Base-by-base conservation (phyloP, 768 basidiomycete species). In the Agaricus subrufescens region DNA sequence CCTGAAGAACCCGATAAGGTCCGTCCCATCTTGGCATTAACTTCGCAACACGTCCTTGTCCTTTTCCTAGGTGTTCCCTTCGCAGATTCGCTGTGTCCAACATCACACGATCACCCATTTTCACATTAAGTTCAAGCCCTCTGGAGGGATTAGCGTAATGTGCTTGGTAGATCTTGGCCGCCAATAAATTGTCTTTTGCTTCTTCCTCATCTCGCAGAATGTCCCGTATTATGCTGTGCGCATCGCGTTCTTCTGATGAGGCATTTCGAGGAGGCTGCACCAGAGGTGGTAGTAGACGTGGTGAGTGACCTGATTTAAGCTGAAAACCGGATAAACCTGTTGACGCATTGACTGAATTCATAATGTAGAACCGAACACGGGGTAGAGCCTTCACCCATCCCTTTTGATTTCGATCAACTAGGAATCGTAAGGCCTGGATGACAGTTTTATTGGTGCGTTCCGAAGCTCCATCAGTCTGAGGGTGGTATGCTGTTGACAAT, bases 261-360 rank as follows among this genome's bases (percentile, higher is more conserved):
- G 5, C 68, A 52, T 52, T 67, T 59, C 11, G 26, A 1, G 44
- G 23, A 15, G 30, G 26, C n/a, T 27, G 29, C 50, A 59, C 25
- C 3, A 64, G 42, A 1, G 66, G 61, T 3, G 66, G 65, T 15
- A 70, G 48, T 4, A 71, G 0, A 0, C 60, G 52, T 0, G 66
- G 69, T 1, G 63, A 62, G 6, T 44, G 50, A 0, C 68, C 62
- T 14, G 57, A 19, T 11, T 59, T 55, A 0, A 72, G 57, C 25
- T 72, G 68, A 49, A 72, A 75, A 0, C 54, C 56, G 0, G 66
- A 64, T 51, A 68, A 67, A 0, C 67, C 65, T 0, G 69, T 72
- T 0, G 65, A 66, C 0, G 57, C 27, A 44, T 72, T 72, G 0
- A 68, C 58, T 0, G 65, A 63, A 44, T 68, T 69, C 64, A 73